Base-by-base conservation (phyloP, 2,329 filamentous ascomycete species). In the Hymenoscyphus repandus region DNA sequence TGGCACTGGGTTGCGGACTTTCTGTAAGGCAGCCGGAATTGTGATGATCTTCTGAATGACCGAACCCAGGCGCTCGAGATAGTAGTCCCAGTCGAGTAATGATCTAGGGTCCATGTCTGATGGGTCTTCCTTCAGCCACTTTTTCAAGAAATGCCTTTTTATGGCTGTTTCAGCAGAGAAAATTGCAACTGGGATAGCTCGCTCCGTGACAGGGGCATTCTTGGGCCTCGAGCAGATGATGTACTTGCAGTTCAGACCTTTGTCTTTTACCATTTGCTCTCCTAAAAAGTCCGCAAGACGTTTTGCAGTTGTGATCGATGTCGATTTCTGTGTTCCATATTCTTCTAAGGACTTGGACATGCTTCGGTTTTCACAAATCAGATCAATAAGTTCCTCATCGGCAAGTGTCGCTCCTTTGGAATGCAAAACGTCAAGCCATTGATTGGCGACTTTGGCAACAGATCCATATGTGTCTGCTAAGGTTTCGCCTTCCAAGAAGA, bases 21-120 rank as follows among this genome's bases (percentile, higher is more conserved):
- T 97, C 67, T 99, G 93, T 45, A 99, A 76, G 2, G 95, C 93
- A 13, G 93, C 95, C 2, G 93, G 93, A 59, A 99, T 99, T 1
- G 95, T 99, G 66, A 99, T 96, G 49, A 99, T 80, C 69, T 99
- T 99, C 70, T 99, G 93, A 46, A 99, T 95, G 49, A 99, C 93
- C 0, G 92, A 97, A 0, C 91, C 92, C 17, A 99, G 76, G 72
- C 93, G 90, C 64, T 99, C 95, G 1, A 91, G 77, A 66, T 99
- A 99, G 70, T 99, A 99, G 59, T 90, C 80, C 93, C 93, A 99
- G 68, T 99, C 93, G 46, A 99, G 84, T 11, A 99, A 78, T 17
- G 82, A 85, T 62, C 95, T 80, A 6, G 91, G 91, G 67, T 99
- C 93, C 68, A 93, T 95, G 65, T 96, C 87, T 7, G 82, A 76